phyloP scores from a whole-genome alignment of 345 rosid species.

The Punica granatum region DNA sequence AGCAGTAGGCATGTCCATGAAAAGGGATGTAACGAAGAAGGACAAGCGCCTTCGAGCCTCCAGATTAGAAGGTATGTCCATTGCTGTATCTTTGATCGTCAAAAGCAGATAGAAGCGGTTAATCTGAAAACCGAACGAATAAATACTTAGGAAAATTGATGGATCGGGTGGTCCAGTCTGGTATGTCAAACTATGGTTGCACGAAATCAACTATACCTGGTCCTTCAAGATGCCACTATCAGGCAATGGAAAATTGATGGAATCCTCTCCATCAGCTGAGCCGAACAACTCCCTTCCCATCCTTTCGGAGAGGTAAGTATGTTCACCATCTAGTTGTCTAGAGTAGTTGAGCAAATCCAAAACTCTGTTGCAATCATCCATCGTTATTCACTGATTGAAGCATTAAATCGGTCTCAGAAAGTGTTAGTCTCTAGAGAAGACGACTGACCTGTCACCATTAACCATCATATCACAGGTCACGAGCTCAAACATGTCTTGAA shows the following conservation, averaged over 20 bases:
- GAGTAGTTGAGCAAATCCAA: constrained; percentile 33
- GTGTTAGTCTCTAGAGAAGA: neutral
- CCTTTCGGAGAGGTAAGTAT: constrained; percentile 30
- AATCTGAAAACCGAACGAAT: constrained; percentile 42
- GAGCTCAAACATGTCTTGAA: constrained; percentile 90
- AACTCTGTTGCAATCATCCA: constrained; percentile 31
- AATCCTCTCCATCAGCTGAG: constrained; percentile 32
- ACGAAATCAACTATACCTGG: constrained; percentile 38
- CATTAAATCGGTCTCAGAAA: constrained; percentile 1
- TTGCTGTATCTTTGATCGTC: constrained; percentile 73
- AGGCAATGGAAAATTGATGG: constrained; percentile 81
- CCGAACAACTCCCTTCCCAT: constrained; percentile 71
- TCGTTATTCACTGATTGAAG: constrained; percentile 1
- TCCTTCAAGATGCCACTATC: constrained; percentile 54
- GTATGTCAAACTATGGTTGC: neutral
- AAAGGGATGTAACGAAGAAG: constrained; percentile 94
- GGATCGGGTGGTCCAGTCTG: neutral
- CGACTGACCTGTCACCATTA: constrained; percentile 56
- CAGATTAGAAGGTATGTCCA: constrained; percentile 81
- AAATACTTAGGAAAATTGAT: neutral
- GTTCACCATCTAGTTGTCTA: constrained; percentile 28
- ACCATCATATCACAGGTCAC: constrained; percentile 81
- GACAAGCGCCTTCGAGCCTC: constrained; percentile 86
- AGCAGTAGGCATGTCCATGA: constrained; percentile 83
- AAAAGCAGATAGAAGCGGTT: constrained; percentile 69